Conservation (phyloP, 2,329 filamentous ascomycete species). For the Aspergillus novofumigatus region DNA sequence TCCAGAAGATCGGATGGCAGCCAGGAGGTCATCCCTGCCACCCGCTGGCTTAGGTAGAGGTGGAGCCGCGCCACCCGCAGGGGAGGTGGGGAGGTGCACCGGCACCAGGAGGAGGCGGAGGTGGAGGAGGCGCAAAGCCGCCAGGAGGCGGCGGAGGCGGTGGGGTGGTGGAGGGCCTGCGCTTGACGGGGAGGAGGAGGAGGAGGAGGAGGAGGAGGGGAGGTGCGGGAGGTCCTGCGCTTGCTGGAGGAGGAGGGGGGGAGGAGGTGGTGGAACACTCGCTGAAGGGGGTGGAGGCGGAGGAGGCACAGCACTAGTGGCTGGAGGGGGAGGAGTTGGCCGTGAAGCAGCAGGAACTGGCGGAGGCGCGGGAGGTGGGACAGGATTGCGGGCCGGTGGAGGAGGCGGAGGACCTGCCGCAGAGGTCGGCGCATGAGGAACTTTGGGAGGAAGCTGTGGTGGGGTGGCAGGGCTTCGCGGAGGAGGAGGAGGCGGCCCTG, state of each 20-base stretch:
- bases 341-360: constrained; percentile 31
- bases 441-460: constrained; percentile 49
- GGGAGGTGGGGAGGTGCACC: constrained; percentile 48
- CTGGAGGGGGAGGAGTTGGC: constrained; percentile 27
- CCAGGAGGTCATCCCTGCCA: constrained; percentile 42
- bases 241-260: constrained; percentile 39
- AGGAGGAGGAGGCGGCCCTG: constrained; percentile 64
- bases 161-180: constrained; percentile 25
- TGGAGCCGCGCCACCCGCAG: constrained; percentile 34
- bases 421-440: constrained; percentile 32
- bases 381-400: constrained; percentile 41
- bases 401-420: constrained; percentile 53
- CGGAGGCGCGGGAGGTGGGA: constrained; percentile 43
- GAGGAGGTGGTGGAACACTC: constrained; percentile 52
- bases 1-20: constrained; percentile 51
- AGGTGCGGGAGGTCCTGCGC: constrained; percentile 46
- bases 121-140: constrained; percentile 14
- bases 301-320: constrained; percentile 21
- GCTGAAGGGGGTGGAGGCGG: constrained; percentile 36
- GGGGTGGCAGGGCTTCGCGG: constrained; percentile 43
- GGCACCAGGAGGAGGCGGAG: constrained; percentile 27
- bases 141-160: constrained; percentile 28
- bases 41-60: constrained; percentile 41
- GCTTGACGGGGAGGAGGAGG: constrained; percentile 36
- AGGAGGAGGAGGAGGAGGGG: constrained; percentile 37